A percentile compares a stretch with the other conserved stretches of the same genome.
Evolutionary conservation across 305 asterid species (phyloP).

Genomic region (Fraxinus floribunda): DNA sequence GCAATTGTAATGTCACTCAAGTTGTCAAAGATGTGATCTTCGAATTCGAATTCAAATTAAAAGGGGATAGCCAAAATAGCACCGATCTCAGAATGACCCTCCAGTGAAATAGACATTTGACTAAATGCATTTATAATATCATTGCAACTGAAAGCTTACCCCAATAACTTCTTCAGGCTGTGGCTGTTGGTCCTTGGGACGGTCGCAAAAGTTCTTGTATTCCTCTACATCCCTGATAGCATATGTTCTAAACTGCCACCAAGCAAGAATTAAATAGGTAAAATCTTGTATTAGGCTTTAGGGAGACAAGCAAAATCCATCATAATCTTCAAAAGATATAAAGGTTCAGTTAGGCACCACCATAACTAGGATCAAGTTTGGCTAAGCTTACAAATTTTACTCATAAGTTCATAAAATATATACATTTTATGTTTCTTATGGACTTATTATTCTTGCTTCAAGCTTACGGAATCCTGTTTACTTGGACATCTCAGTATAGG

Average conservation of each 20-base stretch:
- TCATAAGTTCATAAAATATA: not conserved
- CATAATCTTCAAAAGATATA: not conserved
- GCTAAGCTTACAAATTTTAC: not conserved
- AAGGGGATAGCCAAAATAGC: too few relatives aligned
- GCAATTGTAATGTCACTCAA: too few relatives aligned
- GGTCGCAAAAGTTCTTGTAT: conserved; percentile 93
- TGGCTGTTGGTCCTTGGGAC: conserved; percentile 86
- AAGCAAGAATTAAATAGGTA: conserved; percentile 7
- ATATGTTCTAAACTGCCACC: conserved; percentile 66
- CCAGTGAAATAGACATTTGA: not conserved
- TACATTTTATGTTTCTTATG: not conserved
- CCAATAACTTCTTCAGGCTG: conserved; percentile 95
- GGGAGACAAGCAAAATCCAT: not conserved
- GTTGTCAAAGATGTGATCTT: too few relatives aligned
- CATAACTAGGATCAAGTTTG: not conserved
- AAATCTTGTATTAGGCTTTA: not conserved
- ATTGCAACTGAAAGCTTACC: conserved; percentile 40
- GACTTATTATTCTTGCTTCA: not conserved
- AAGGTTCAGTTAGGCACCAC: not conserved
- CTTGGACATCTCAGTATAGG: not conserved
- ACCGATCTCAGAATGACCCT: too few relatives aligned
- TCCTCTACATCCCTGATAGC: conserved; percentile 97
- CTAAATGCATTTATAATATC: not conserved
- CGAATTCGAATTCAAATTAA: too few relatives aligned
- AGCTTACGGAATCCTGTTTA: not conserved